Evolutionary conservation across 768 basidiomycete species (phyloP).

Genomic region (Auricularia heimuer): DNA sequence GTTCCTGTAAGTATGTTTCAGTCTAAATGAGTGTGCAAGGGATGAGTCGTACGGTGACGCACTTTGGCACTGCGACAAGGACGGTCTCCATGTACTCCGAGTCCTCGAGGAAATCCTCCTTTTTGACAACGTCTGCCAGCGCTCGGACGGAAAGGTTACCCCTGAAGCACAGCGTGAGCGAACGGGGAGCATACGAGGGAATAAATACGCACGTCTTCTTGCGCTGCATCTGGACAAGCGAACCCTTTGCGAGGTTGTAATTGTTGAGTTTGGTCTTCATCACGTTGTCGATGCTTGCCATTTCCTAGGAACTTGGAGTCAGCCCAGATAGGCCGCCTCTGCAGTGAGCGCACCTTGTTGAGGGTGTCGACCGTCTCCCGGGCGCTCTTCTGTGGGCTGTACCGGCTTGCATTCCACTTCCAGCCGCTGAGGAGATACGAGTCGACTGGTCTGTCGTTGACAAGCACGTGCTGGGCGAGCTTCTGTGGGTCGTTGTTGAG

Average conservation of each 20-base stretch:
- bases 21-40: slow-evolving; percentile 4
- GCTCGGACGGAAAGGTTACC: slow-evolving; percentile 92
- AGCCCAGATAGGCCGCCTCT: no score
- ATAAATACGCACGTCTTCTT: slow-evolving; percentile 67
- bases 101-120: slow-evolving; percentile 72
- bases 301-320: slow-evolving; percentile 52
- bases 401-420: slow-evolving; percentile 92
- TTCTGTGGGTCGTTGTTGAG: slow-evolving; percentile 78
- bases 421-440: slow-evolving; percentile 71
- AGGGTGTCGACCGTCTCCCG: slow-evolving; percentile 78
- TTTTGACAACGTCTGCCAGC: slow-evolving; percentile 72
- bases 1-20: slow-evolving; percentile 37
- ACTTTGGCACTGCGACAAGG: slow-evolving; percentile 92
- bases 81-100: slow-evolving; percentile 93
- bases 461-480: slow-evolving; percentile 62
- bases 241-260: slow-evolving; percentile 92
- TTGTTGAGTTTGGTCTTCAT: slow-evolving; percentile 86
- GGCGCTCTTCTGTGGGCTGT: slow-evolving; percentile 72
- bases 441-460: slow-evolving; percentile 73
- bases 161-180: slow-evolving; percentile 29
- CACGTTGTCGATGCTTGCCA: slow-evolving; percentile 85
- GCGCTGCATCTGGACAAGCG: slow-evolving; percentile 82
- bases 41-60: slow-evolving; percentile 14
- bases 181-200: slow-evolving; percentile 7
- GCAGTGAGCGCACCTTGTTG: slow-evolving; percentile 52